Base-by-base conservation (phyloP, 2,329 filamentous ascomycete species). In the Talaromyces sp. region DNA sequence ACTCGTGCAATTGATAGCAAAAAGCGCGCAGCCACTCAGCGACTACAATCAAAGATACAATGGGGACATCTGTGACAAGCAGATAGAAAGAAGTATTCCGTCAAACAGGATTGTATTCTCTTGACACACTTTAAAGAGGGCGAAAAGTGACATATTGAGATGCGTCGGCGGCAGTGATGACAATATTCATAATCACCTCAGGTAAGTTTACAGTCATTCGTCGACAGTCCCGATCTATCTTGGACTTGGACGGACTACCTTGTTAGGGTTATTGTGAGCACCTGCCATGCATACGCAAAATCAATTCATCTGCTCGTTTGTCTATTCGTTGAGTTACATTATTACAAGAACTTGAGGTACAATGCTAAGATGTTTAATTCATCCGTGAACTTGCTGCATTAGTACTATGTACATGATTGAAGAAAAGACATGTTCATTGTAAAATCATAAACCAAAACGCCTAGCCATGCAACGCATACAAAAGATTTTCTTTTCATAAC, bases 391-490 rank as follows among this genome's bases (percentile, higher is more conserved):
- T 2, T 35, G 2, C 4, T 21, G 11, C 33, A 54, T 35, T 45
- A 33, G 17, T 22, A 54, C 40, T 33, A 13, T 43, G 39, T 45
- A 54, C 52, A 54, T 36, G 39, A 54, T 33, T 11, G 7, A 7
- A 36, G 11, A 48, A 33, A 53, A 53, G 7, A 25, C 40, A 41
- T 21, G 39, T n/a, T 17, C 22, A n/a, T 36, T 35, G 8, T 8
- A 53, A 36, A 54, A 25, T 13, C 19, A n/a, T 6, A 45, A 43
- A 43, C 13, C 17, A 25, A 35, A 43, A 54, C 52, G 52, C 52
- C 52, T 45, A 17, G 28, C 39, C 31, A 54, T 54, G 43, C 53
- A 56, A 5, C 28, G 31, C 36, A 35, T 33, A 41, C 37, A 50
- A 2, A 17, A 19, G n/a, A 28, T 28, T 22, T 52, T 28, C 19